Percentiles rank a stretch among this genome's conserved stretches.
Evolutionary conservation across 768 basidiomycete genomes (phyloP).

Genomic region (Cantharellus cinnabarinus): DNA sequence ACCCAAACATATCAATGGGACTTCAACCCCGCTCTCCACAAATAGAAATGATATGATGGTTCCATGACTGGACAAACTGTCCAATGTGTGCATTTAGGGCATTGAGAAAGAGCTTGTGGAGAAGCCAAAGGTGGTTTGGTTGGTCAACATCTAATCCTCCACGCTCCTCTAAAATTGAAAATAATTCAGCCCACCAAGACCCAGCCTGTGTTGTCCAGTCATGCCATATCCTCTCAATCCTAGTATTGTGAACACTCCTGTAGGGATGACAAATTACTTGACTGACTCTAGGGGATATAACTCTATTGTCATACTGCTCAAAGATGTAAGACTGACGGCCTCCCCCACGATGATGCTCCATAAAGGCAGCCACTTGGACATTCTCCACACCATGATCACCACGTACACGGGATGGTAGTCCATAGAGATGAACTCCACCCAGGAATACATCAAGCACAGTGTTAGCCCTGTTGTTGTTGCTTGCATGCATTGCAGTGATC

Average conservation of each 20-base stretch:
- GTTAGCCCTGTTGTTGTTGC: conserved; percentile 4
- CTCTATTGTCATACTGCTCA: conserved; percentile 7
- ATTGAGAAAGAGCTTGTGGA: conserved; percentile 21
- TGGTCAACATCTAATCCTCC: conserved; percentile 14
- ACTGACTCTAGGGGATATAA: neutral
- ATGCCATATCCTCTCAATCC: conserved; percentile 18
- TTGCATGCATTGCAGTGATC: conserved; percentile 1
- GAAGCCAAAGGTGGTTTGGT: conserved; percentile 21
- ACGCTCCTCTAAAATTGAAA: conserved; percentile 24
- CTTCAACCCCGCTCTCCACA: conserved; percentile 9
- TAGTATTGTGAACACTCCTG: conserved; percentile 13
- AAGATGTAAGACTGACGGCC: conserved; percentile 14
- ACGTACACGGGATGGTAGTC: conserved; percentile 11
- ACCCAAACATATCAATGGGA: conserved; percentile 12
- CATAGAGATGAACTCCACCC: conserved; percentile 7
- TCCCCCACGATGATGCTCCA: conserved; percentile 10
- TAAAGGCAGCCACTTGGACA: conserved; percentile 12
- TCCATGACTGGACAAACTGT: conserved; percentile 12
- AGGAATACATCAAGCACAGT: conserved; percentile 21
- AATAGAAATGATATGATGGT: conserved; percentile 9
- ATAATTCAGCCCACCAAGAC: conserved; percentile 26
- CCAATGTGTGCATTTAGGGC: conserved; percentile 16
- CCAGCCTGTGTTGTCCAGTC: conserved; percentile 20
- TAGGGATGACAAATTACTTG: neutral
- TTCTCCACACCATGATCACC: conserved; percentile 17